phyloP scores from a whole-genome alignment of 2,329 filamentous ascomycete species.

The Clonostachys rosea region DNA sequence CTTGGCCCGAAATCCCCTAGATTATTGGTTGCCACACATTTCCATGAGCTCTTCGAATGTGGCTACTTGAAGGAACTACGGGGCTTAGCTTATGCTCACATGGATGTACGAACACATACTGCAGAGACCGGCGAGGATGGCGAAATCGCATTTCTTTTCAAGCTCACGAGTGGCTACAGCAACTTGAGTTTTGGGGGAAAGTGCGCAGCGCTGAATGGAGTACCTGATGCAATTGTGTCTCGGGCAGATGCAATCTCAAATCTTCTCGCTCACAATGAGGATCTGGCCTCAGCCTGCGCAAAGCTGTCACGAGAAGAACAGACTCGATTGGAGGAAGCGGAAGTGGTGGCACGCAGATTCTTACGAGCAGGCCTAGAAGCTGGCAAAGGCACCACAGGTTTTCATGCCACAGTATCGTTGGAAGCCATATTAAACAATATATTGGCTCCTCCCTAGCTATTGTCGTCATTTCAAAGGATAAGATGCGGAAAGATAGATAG shows the following conservation, averaged over 20 bases:
- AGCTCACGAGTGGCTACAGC: conserved; percentile 61
- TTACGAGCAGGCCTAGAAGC: conserved; percentile 24
- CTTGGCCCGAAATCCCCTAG: conserved; percentile 44
- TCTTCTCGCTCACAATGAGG: conserved; percentile 66
- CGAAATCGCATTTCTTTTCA: conserved; percentile 72
- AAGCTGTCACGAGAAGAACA: conserved; percentile 60
- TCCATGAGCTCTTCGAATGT: conserved; percentile 68
- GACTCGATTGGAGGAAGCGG: conserved; percentile 63
- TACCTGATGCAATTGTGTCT: conserved; percentile 66
- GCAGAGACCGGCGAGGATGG: conserved; percentile 46
- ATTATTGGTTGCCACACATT: conserved; percentile 58
- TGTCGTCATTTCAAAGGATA: too few relatives aligned
- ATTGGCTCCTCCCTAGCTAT: too few relatives aligned
- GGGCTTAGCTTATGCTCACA: conserved; percentile 58
- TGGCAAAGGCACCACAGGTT: conserved; percentile 5
- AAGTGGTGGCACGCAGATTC: conserved; percentile 54
- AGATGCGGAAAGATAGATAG: too few relatives aligned
- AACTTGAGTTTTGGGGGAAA: conserved; percentile 78
- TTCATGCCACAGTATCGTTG: too few relatives aligned
- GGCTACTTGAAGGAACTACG: conserved; percentile 46
- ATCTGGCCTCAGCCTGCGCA: conserved; percentile 70
- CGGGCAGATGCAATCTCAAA: conserved; percentile 71
- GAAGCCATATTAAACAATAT: too few relatives aligned
- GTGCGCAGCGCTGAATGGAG: conserved; percentile 84
- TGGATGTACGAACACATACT: conserved; percentile 62